phyloP scores from a whole-genome alignment of 352 stramenopile genomes.

The Phytophthora sp. region DNA sequence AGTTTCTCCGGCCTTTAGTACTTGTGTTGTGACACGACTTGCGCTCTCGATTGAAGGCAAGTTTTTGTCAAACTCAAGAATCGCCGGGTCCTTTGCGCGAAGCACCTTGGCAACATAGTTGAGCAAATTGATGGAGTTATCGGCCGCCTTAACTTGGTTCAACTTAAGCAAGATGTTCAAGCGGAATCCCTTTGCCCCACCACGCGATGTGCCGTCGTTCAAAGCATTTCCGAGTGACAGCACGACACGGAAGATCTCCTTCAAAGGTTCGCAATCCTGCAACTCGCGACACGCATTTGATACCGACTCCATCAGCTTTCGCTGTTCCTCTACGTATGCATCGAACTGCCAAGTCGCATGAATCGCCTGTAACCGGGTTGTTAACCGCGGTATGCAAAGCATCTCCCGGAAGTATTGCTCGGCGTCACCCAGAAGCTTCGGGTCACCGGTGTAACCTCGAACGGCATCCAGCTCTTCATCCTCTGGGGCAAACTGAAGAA shows the following conservation, averaged over 20 bases:
- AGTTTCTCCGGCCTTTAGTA: slow-evolving; percentile 77
- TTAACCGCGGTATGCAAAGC: slow-evolving; percentile 62
- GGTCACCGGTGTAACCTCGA: slow-evolving; percentile 64
- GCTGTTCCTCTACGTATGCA: slow-evolving; percentile 80
- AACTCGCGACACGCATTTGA: slow-evolving; percentile 90
- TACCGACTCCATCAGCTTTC: slow-evolving; percentile 81
- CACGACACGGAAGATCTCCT: slow-evolving; percentile 87
- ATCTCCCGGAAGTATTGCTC: slow-evolving; percentile 85
- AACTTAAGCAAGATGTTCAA: slow-evolving; percentile 90
- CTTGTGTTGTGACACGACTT: slow-evolving; percentile 77
- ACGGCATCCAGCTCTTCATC: slow-evolving; percentile 74
- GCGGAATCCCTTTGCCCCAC: slow-evolving; percentile 88
- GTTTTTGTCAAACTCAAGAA: slow-evolving; percentile 79
- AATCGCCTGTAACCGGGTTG: slow-evolving; percentile 75
- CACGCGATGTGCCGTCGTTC: slow-evolving; percentile 87
- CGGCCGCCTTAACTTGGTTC: slow-evolving; percentile 82
- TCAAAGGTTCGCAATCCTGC: slow-evolving; percentile 85
- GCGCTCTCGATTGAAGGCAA: slow-evolving; percentile 76
- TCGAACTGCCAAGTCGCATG: slow-evolving; percentile 88
- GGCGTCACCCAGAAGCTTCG: slow-evolving; percentile 77
- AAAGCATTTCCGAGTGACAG: slow-evolving; percentile 91
- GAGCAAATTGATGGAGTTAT: slow-evolving; percentile 85
- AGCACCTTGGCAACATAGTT: slow-evolving; percentile 82
- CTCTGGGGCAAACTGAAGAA: slow-evolving; percentile 84
- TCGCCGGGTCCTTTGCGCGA: slow-evolving; percentile 65